Percentiles rank a stretch among this genome's conserved stretches.
Evolutionary conservation across 2,329 filamentous ascomycete genomes (phyloP).

Genomic region (Venturia carpophila): DNA sequence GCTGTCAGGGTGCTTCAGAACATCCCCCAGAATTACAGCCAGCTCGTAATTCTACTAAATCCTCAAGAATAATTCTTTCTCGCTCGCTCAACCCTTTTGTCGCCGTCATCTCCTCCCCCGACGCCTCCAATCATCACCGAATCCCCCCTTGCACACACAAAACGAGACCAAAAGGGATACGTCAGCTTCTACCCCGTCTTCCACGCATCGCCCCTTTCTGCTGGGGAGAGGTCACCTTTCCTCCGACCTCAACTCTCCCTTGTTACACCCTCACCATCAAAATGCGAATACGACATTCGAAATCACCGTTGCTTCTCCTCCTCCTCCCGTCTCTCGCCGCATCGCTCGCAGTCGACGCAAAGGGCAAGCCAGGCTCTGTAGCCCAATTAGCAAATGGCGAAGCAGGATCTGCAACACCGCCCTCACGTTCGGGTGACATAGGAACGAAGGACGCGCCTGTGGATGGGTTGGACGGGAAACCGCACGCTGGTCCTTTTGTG

Average conservation of each 20-base stretch:
- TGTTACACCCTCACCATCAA: constrained; percentile 3
- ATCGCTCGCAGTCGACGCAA: constrained; percentile 32
- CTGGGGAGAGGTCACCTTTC: not conserved
- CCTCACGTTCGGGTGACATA: constrained; percentile 26
- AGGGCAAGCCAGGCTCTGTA: constrained; percentile 21
- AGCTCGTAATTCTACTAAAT: not conserved
- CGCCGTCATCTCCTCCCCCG: not conserved
- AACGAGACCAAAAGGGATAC: constrained; percentile 6
- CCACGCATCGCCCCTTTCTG: constrained; percentile 4
- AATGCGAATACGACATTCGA: constrained; percentile 16
- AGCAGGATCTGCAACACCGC: constrained; percentile 25
- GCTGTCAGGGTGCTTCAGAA: not conserved
- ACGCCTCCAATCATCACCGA: not conserved
- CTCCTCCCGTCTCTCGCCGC: constrained; percentile 51
- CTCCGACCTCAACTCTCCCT: not conserved
- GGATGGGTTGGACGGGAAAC: constrained; percentile 88
- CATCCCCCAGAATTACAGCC: not conserved
- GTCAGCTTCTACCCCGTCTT: not conserved
- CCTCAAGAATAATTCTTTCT: not conserved
- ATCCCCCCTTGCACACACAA: not conserved
- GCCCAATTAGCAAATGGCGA: constrained; percentile 27
- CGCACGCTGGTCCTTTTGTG: constrained; percentile 77
- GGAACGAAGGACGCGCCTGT: constrained; percentile 77
- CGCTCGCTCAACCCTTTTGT: not conserved
- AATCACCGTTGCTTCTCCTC: constrained; percentile 48